Evolutionary conservation across 257 asterid species (phyloP), one percentile per base, ranked within the genome.

Genomic region (Solanum lycopersicoides): DNA sequence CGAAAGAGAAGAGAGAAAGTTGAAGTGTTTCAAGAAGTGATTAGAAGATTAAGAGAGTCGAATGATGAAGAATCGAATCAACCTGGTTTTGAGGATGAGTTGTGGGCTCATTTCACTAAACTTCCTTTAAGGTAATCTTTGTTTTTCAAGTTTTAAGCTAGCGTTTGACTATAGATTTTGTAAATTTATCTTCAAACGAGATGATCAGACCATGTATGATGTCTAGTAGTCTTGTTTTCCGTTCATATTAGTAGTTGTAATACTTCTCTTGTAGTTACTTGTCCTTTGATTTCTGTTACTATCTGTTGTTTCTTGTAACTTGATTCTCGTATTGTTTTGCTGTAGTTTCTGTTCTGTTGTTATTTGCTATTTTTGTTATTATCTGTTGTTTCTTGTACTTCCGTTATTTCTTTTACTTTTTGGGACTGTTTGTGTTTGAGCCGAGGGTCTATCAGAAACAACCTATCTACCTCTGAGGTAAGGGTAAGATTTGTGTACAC

Each of bases 21-120:
- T 73, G 98, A 94, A 87, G 98, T 96, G 4, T 96, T 88, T 89
- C 88, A 92, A 23, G 97, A 95, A 21, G 97, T 96, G 5, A 84
- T 96, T 89, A 75, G 87, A n/a, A 87, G 95, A 87, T 89, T 96
- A 65, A 91, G 84, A 87, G 97, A 94, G 87, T 91, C 93, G 88
- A 89, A 90, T 47, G 83, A 89, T 85, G 93, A 92, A 80, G 98
- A 95, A 87, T 90, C 87, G 56, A 73, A 87, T 45, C 94, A 90
- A 82, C 93, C 94, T 37, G 97, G 93, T 37, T 95, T 95, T 90
- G 97, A 92, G 88, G 98, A 95, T 89, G 97, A 95, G 56, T 91
- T 96, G 87, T 96, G 98, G 99, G 91, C 92, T 87, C 99, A 96
- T 88, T 95, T 96, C 85, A 87, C 86, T 83, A 91, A 88, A 90